Conservation (phyloP, 805 yeast genomes). For the Osmozyma mogii region DNA sequence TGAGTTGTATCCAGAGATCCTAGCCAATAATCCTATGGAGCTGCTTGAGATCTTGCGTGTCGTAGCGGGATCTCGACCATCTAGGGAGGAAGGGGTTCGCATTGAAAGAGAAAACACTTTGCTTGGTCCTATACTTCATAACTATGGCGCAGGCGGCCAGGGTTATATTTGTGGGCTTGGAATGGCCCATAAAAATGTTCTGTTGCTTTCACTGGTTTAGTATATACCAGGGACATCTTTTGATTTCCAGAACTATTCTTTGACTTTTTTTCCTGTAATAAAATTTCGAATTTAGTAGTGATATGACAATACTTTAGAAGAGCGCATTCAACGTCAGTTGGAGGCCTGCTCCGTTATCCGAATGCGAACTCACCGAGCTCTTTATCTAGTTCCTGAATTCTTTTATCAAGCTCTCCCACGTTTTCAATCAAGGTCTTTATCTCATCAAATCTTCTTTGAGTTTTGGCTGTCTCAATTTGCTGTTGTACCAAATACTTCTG, state of each 20-base stretch:
- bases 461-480: conserved; percentile 54
- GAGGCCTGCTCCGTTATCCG: no score
- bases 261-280: no score
- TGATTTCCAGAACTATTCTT: no score
- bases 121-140: conserved; percentile 44
- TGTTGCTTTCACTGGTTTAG: not conserved
- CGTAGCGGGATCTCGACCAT: conserved; percentile 71
- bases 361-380: conserved; percentile 50
- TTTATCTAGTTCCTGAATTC: conserved; percentile 37
- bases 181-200: conserved; percentile 35
- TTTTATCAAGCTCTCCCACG: conserved; percentile 45
- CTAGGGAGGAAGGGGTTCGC: conserved; percentile 68
- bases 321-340: no score
- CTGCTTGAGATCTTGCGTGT: conserved; percentile 50
- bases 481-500: conserved; percentile 67
- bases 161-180: conserved; percentile 64
- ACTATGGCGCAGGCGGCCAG: conserved; percentile 64
- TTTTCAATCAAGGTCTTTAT: conserved; percentile 51
- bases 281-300: no score
- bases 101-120: conserved; percentile 45
- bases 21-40: conserved; percentile 25
- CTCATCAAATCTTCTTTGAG: conserved; percentile 71
- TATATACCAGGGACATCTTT: no score
- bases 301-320: no score
- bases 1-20: conserved; percentile 41